Conservation (phyloP, 768 basidiomycete genomes). For the Lactifluus piperatus region DNA sequence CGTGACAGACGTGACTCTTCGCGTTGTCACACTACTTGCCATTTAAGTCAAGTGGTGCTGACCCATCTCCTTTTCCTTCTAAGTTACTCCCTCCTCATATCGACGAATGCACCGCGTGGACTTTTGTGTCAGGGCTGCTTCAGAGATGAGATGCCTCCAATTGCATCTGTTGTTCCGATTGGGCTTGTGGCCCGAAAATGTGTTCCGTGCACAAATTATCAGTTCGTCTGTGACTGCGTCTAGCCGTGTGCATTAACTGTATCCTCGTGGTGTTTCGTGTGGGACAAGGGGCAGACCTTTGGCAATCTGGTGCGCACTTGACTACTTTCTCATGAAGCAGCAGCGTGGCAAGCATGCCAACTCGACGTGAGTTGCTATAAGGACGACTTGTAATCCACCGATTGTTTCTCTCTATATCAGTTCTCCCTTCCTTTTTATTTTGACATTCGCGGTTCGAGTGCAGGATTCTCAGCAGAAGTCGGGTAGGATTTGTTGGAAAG, state of each 20-base stretch:
- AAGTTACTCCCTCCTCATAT: neutral
- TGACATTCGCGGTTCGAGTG: neutral
- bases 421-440: neutral
- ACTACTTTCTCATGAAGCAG: neutral
- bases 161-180: neutral
- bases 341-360: neutral
- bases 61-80: neutral
- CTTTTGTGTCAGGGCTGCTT: neutral
- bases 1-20: slow-evolving; percentile 2
- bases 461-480: neutral
- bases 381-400: neutral
- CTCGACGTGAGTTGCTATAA: neutral
- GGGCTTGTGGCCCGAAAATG: neutral
- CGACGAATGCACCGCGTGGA: neutral
- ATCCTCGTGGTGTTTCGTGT: neutral
- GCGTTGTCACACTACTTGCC: no score
- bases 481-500: neutral
- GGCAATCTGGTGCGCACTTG: neutral
- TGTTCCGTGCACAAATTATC: neutral
- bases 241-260: neutral
- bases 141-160: neutral
- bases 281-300: neutral
- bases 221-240: neutral
- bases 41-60: neutral
- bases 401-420: neutral